phyloP scores from a whole-genome alignment of 768 basidiomycete genomes.

The Termitomyces bulborhizus region DNA sequence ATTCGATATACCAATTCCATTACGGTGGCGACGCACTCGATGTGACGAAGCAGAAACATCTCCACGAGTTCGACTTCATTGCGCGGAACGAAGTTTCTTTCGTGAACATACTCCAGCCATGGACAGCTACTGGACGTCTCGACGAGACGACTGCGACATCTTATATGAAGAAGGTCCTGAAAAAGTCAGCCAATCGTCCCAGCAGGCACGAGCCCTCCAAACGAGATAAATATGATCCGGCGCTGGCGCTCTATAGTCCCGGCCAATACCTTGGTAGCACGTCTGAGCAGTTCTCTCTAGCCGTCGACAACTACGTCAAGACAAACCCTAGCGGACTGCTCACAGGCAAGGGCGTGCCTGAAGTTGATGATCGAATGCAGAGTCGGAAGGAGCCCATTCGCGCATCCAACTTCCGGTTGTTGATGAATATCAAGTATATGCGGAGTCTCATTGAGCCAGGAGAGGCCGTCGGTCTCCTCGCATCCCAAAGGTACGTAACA shows the following conservation, averaged over 20 bases:
- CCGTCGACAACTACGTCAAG: constrained; percentile 73
- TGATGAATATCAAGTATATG: constrained; percentile 94
- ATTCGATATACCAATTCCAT: constrained; percentile 89
- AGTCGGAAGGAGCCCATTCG: constrained; percentile 42
- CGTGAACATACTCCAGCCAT: constrained; percentile 64
- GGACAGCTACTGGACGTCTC: constrained; percentile 47
- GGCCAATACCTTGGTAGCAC: constrained; percentile 80
- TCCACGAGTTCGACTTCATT: constrained; percentile 91
- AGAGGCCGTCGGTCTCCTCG: constrained; percentile 95
- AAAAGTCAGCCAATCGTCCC: constrained; percentile 42
- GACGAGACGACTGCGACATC: constrained; percentile 60
- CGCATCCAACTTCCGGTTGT: constrained; percentile 58
- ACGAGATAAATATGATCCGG: constrained; percentile 62
- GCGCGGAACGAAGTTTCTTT: constrained; percentile 80
- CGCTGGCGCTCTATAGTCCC: constrained; percentile 71
- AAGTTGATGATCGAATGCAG: constrained; percentile 21
- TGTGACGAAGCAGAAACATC: constrained; percentile 95
- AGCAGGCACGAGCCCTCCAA: constrained; percentile 17
- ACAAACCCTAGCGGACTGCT: constrained; percentile 55
- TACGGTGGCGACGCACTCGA: constrained; percentile 97
- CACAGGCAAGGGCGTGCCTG: constrained; percentile 28
- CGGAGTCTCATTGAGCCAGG: constrained; percentile 93
- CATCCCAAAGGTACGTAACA: constrained; percentile 83
- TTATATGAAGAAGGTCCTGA: constrained; percentile 90
- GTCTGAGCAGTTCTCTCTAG: constrained; percentile 85